Conservation (phyloP, 257 asterid species). For the Capsicum rhomboideum region DNA sequence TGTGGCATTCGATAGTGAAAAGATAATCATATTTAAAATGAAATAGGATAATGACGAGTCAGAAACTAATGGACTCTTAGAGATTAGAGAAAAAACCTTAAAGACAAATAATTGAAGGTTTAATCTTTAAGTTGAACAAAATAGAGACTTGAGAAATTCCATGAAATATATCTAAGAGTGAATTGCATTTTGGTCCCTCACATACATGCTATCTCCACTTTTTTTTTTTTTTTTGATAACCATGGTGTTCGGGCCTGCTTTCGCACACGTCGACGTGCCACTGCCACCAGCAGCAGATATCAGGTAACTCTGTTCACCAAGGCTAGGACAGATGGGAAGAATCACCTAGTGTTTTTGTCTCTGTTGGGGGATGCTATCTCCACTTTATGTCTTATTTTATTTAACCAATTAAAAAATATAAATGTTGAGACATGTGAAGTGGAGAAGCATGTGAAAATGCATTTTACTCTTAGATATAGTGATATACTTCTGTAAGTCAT, state of each 20-base stretch:
- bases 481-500: background rate
- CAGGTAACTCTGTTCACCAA: too few species aligned
- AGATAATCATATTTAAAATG: background rate
- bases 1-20: background rate
- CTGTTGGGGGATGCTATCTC: too few species aligned
- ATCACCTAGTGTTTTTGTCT: too few species aligned
- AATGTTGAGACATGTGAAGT: background rate
- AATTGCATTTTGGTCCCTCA: background rate
- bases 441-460: background rate
- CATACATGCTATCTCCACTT: background rate
- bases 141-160: background rate
- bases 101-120: background rate
- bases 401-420: background rate
- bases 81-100: background rate
- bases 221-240: too few species aligned
- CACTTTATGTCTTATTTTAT: background rate
- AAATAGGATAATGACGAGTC: background rate
- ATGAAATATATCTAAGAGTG: background rate
- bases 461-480: background rate
- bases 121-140: background rate
- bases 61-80: background rate
- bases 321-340: too few species aligned
- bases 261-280: too few species aligned
- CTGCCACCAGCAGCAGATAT: too few species aligned
- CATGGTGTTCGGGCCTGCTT: too few species aligned